Percentiles rank a stretch among this genome's conserved stretches.
phyloP scores from a whole-genome alignment of 2,329 filamentous ascomycete species.

The Penicillium sp. region DNA sequence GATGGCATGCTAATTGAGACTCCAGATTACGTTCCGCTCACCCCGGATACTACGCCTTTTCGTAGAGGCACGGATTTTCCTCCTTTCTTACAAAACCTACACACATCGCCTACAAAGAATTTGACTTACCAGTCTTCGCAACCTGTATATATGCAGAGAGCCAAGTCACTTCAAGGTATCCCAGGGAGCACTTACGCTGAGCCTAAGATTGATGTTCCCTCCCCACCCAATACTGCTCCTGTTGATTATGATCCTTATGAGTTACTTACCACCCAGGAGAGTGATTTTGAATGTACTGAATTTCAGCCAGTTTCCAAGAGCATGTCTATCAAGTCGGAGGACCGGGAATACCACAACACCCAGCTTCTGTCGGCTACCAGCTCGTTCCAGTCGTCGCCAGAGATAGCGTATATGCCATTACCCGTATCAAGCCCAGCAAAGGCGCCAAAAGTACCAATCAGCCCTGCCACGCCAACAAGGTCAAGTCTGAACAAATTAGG shows the following conservation, averaged over 20 bases:
- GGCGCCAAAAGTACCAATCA: slow-evolving; percentile 29
- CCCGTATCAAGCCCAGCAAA: slow-evolving; percentile 22
- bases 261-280: slow-evolving; percentile 50
- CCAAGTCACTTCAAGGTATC: slow-evolving; percentile 46
- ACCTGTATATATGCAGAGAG: slow-evolving; percentile 41
- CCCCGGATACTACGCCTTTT: slow-evolving; percentile 62
- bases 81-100: slow-evolving; percentile 36
- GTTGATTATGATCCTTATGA: slow-evolving; percentile 45
- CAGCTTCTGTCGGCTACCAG: slow-evolving; percentile 45
- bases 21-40: slow-evolving; percentile 63
- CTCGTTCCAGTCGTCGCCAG: slow-evolving; percentile 51
- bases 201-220: slow-evolving; percentile 48
- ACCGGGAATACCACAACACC: neutral
- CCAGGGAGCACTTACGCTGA: slow-evolving; percentile 29
- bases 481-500: slow-evolving; percentile 20
- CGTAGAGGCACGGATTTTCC: slow-evolving; percentile 36
- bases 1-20: neutral
- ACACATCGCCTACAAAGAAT: slow-evolving; percentile 39
- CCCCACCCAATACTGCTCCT: slow-evolving; percentile 54
- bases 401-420: slow-evolving; percentile 44
- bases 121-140: slow-evolving; percentile 30
- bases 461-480: slow-evolving; percentile 23
- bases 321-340: slow-evolving; percentile 27
- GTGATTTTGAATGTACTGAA: slow-evolving; percentile 26
- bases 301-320: slow-evolving; percentile 34